Evolutionary conservation across 305 asterid genomes (phyloP).

Genomic region (Solanum hybrid): DNA sequence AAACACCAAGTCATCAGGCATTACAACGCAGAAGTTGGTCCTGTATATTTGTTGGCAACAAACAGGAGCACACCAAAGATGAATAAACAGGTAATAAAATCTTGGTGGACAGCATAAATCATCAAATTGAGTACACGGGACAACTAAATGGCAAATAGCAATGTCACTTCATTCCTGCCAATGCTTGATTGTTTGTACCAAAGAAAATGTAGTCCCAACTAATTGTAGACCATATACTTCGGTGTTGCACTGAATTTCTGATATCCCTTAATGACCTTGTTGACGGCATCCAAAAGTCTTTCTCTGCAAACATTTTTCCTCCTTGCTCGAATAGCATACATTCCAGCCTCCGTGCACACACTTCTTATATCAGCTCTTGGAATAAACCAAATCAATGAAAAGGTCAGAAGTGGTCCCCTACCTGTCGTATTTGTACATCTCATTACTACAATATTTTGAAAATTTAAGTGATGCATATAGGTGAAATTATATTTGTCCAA

Average conservation of each 20-base stretch:
- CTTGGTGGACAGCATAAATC: background rate
- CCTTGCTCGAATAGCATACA: slow-evolving; percentile 91
- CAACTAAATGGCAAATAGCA: background rate
- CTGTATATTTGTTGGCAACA: background rate
- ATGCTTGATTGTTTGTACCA: background rate
- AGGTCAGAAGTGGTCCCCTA: background rate
- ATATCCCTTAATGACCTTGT: slow-evolving; percentile 92
- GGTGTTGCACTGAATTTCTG: slow-evolving; percentile 97
- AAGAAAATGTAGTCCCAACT: background rate
- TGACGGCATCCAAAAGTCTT: slow-evolving; percentile 93
- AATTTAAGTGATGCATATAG: background rate
- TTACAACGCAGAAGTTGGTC: background rate
- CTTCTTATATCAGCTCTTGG: slow-evolving; percentile 91
- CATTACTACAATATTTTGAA: background rate
- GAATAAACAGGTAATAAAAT: background rate
- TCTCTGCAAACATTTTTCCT: slow-evolving; percentile 84
- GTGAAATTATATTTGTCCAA: background rate
- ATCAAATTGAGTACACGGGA: background rate
- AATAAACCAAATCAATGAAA: background rate
- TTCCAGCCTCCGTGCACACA: slow-evolving; percentile 95
- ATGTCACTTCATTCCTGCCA: background rate
- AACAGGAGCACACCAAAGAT: background rate
- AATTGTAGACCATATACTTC: slow-evolving; percentile 90
- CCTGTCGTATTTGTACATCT: background rate
- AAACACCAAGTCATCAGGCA: background rate